These are phyloP conservation scores for Penicillium parvum DNA, from an alignment of 495 filamentous ascomycete genomes.

Conservation along the genomic window DNA sequence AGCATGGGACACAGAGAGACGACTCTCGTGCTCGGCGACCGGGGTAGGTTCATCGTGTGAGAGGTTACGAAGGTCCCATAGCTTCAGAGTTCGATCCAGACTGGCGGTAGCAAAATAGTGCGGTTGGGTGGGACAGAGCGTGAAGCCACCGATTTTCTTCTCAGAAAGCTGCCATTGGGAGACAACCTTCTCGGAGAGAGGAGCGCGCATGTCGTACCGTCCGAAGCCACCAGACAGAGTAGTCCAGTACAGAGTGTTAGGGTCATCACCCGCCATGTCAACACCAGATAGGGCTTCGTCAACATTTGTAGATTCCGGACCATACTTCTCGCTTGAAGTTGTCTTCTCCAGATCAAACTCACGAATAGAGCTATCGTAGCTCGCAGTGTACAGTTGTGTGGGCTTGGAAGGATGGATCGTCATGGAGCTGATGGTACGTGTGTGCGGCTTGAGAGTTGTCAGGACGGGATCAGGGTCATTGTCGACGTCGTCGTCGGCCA, in stretches of 20 bases:
- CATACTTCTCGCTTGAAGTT: slow-evolving; percentile 72
- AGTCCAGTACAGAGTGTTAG: slow-evolving; percentile 79
- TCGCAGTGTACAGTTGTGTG: slow-evolving; percentile 69
- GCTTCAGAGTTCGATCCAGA: slow-evolving; percentile 79
- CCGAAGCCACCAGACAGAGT: slow-evolving; percentile 78
- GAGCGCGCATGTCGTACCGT: slow-evolving; percentile 67
- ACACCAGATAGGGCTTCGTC: slow-evolving; percentile 79
- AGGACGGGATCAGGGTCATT: slow-evolving; percentile 70
- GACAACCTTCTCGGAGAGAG: slow-evolving; percentile 37
- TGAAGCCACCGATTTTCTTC: slow-evolving; percentile 95
- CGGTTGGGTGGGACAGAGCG: slow-evolving; percentile 67
- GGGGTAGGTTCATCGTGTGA: slow-evolving; percentile 56
- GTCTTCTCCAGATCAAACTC: slow-evolving; percentile 79
- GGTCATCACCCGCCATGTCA: slow-evolving; percentile 65
- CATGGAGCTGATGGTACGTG: slow-evolving; percentile 81
- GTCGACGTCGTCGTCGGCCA: slow-evolving; percentile 58
- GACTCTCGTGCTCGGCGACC: slow-evolving; percentile 74
- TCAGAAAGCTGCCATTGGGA: slow-evolving; percentile 75
- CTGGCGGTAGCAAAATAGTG: slow-evolving; percentile 89
- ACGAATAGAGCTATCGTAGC: slow-evolving; percentile 93
- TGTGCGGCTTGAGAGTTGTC: slow-evolving; percentile 82
- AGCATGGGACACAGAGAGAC: slow-evolving; percentile 84
- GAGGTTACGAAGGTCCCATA: slow-evolving; percentile 92
- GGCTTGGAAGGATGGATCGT: slow-evolving; percentile 67
- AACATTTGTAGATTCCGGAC: slow-evolving; percentile 58